Conservation (phyloP, 148 eudicot species). For the Cornus florida region DNA sequence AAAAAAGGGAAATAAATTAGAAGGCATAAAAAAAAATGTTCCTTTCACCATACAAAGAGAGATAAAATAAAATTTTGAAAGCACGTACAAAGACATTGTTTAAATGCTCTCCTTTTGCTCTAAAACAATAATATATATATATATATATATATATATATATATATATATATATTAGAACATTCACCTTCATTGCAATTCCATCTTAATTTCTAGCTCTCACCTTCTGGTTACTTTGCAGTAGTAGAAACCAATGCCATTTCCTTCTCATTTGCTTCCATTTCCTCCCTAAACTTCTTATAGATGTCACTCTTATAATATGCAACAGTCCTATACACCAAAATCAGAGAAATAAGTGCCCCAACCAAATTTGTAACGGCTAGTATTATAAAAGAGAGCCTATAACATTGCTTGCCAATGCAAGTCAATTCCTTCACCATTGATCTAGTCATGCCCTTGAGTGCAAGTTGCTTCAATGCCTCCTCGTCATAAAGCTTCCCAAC, state of each 20-base stretch:
- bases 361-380: slow-evolving; percentile 19
- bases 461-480: slow-evolving; percentile 32
- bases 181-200: too few relatives aligned
- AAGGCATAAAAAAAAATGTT: too few relatives aligned
- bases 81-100: too few relatives aligned
- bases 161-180: too few relatives aligned
- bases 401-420: slow-evolving; percentile 31
- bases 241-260: background rate
- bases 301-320: slow-evolving; percentile 28
- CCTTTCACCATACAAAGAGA: too few relatives aligned
- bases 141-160: too few relatives aligned
- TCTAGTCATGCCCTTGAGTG: slow-evolving; percentile 19
- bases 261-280: slow-evolving; percentile 21
- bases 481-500: slow-evolving; percentile 27
- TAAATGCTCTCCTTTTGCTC: too few relatives aligned
- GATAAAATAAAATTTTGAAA: too few relatives aligned
- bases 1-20: too few relatives aligned
- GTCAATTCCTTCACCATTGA: slow-evolving; percentile 20
- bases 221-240: background rate
- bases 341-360: slow-evolving; percentile 27
- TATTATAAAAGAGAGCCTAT: slow-evolving; percentile 22
- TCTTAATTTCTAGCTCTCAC: background rate
- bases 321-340: slow-evolving; percentile 33
- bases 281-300: slow-evolving; percentile 36
- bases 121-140: too few relatives aligned